phyloP scores from a whole-genome alignment of 2,329 filamentous ascomycete genomes.

The Calonectria crousiana region DNA sequence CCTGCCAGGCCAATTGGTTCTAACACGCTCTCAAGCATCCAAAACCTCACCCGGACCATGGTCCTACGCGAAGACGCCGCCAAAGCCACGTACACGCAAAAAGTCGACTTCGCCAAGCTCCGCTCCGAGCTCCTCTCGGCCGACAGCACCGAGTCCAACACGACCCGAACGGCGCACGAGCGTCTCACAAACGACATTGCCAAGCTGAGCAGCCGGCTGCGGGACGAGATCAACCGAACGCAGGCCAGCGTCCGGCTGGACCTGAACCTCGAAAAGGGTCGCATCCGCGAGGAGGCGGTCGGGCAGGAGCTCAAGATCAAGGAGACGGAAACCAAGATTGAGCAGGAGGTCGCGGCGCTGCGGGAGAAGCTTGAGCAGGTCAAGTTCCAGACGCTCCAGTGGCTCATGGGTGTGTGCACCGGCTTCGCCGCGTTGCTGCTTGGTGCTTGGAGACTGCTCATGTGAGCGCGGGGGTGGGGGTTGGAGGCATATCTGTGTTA shows the following conservation, averaged over 20 bases:
- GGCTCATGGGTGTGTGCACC: conserved; percentile 89
- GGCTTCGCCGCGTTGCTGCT: conserved; percentile 75
- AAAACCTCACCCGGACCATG: conserved; percentile 98
- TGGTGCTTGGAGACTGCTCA: conserved; percentile 78
- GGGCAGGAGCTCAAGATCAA: conserved; percentile 98
- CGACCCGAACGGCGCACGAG: conserved; percentile 91
- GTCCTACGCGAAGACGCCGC: conserved; percentile 94
- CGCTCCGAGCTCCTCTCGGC: conserved; percentile 93
- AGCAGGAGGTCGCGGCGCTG: conserved; percentile 93
- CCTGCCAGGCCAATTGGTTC: not conserved
- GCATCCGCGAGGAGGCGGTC: conserved; percentile 95
- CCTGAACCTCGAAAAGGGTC: conserved; percentile 94
- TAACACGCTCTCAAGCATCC: conserved; percentile 71
- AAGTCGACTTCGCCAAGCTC: conserved; percentile 98
- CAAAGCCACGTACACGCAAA: conserved; percentile 84
- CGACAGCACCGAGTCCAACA: conserved; percentile 89
- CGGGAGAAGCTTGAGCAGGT: conserved; percentile 95
- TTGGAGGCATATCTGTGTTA: not conserved
- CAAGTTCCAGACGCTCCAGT: conserved; percentile 98
- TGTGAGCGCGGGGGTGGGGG: conserved; percentile 55
- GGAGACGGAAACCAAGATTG: conserved; percentile 98
- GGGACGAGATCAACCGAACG: conserved; percentile 94
- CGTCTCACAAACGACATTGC: conserved; percentile 93
- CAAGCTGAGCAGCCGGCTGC: conserved; percentile 88
- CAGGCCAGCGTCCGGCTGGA: conserved; percentile 94